These are phyloP conservation scores for Dalbergia oliveri DNA, from an alignment of 306 rosid species.

Conservation along the genomic window DNA sequence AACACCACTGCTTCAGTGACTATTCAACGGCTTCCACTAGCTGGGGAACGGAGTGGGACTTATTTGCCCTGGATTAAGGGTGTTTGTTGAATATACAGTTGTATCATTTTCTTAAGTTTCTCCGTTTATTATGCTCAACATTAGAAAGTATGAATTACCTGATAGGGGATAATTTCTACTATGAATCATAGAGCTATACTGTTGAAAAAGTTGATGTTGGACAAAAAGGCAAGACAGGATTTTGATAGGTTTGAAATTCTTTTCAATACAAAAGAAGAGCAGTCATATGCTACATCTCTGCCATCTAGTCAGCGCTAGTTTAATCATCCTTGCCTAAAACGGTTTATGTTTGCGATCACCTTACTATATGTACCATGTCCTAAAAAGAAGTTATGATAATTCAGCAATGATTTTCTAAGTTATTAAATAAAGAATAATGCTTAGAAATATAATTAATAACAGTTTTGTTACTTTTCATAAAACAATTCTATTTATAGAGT, in stretches of 20 bases:
- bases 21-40: slow-evolving; percentile 15
- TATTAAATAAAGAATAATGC: too few species aligned
- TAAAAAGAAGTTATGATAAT: too few species aligned
- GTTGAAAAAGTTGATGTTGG: slow-evolving; percentile 17
- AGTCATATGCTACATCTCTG: background rate
- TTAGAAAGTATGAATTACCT: slow-evolving; percentile 31
- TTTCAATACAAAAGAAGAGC: slow-evolving; percentile 23
- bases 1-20: slow-evolving; percentile 35
- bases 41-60: slow-evolving; percentile 27
- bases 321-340: too few species aligned
- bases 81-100: slow-evolving; percentile 11
- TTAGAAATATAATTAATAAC: too few species aligned
- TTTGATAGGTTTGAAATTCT: background rate
- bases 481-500: too few species aligned
- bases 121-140: background rate
- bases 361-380: too few species aligned
- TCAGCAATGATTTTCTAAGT: too few species aligned
- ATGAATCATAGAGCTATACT: slow-evolving; percentile 31
- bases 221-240: slow-evolving; percentile 19
- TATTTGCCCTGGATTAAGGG: slow-evolving; percentile 42
- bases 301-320: too few species aligned
- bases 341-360: too few species aligned
- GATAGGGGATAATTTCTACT: slow-evolving; percentile 14
- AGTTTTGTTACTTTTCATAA: too few species aligned
- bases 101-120: slow-evolving; percentile 9